A percentile compares a stretch with the other conserved stretches of the same genome.
Evolutionary conservation across 1,284 basidiomycete genomes (phyloP).

Genomic region (Trichosporon sp.): DNA sequence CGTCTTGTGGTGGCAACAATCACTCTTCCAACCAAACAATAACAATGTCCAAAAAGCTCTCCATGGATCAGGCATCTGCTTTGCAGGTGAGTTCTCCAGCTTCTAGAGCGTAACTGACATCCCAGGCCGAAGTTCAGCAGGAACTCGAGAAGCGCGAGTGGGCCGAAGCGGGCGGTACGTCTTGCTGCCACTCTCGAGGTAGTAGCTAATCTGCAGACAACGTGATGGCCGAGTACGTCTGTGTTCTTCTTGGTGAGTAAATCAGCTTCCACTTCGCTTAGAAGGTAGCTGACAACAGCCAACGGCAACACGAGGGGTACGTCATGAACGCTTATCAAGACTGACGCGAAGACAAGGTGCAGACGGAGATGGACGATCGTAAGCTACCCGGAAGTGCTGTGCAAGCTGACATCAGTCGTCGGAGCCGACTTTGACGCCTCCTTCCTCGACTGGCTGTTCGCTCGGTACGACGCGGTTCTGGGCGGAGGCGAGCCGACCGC

Average conservation of each 20-base stretch:
- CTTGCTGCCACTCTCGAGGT: background rate
- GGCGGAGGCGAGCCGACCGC: slow-evolving; percentile 1
- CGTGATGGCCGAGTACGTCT: slow-evolving; percentile 48
- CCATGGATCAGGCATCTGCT: slow-evolving; percentile 6
- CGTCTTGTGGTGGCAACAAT: background rate
- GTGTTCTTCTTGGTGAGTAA: slow-evolving; percentile 42
- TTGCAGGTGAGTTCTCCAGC: slow-evolving; percentile 6
- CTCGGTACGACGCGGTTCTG: slow-evolving; percentile 14
- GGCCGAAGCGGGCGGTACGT: slow-evolving; percentile 42
- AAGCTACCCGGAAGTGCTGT: background rate
- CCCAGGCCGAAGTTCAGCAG: slow-evolving; percentile 35
- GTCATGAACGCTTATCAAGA: slow-evolving; percentile 9
- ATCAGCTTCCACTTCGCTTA: background rate
- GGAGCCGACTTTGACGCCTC: slow-evolving; percentile 35
- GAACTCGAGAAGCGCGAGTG: slow-evolving; percentile 46
- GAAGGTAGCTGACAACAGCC: slow-evolving; percentile 21
- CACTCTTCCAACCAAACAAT: background rate
- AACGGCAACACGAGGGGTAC: slow-evolving; percentile 40
- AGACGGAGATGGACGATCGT: slow-evolving; percentile 44
- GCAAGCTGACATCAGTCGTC: slow-evolving; percentile 22
- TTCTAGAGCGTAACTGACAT: background rate
- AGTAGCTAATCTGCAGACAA: slow-evolving; percentile 25
- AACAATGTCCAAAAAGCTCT: slow-evolving; percentile 11
- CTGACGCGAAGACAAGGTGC: slow-evolving; percentile 33
- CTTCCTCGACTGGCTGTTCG: slow-evolving; percentile 46